Base-by-base conservation (phyloP, 306 rosid genomes). In the Hippophae tibetana region DNA sequence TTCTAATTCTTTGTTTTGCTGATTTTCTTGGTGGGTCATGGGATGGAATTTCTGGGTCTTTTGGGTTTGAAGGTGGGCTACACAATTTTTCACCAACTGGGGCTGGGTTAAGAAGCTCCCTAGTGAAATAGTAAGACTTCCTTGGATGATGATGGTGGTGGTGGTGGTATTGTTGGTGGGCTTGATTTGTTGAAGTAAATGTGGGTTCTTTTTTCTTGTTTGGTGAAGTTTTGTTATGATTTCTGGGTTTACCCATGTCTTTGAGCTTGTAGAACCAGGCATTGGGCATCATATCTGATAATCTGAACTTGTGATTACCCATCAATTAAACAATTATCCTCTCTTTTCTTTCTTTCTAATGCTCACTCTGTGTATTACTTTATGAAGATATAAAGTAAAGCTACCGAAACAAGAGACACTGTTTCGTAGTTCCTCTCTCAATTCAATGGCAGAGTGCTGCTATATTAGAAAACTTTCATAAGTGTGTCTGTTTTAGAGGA, bases 241-340 rank as follows among this genome's bases (percentile, higher is more conserved):
- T 87, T 68, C 69, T 79, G 72, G 70, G 47, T 69, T 60, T 80
- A 58, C 79, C 74, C 79, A 87, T 81, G 62, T 85, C 88, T 47
- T 54, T 80, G 25, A 87, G 93, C 74, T 87, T 92, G 89, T 79
- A 77, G 60, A 92, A 88, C 98, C 98, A 92, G 58, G 89, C 80
- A 76, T 83, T 83, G 8, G 98, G 93, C 52, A 92, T 80, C 88
- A 92, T 92, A 66, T 85, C 94, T 11, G 96, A 83, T 31, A 92
- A 50, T 42, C 62, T 86, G 68, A 92, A 87, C 86, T 71, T 85
- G 67, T 79, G 74, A 67, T 82, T 90, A 13, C 97, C 90, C 95
- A 90, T 86, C 38, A 47, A 12, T n/a, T 10, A 45, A 63, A 23
- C 43, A 50, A 41, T 13, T 38, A 14, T 27, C 13, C 60, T 64